phyloP scores from a whole-genome alignment of 1,139 yeast genomes.

The Taiozyma sp. region DNA sequence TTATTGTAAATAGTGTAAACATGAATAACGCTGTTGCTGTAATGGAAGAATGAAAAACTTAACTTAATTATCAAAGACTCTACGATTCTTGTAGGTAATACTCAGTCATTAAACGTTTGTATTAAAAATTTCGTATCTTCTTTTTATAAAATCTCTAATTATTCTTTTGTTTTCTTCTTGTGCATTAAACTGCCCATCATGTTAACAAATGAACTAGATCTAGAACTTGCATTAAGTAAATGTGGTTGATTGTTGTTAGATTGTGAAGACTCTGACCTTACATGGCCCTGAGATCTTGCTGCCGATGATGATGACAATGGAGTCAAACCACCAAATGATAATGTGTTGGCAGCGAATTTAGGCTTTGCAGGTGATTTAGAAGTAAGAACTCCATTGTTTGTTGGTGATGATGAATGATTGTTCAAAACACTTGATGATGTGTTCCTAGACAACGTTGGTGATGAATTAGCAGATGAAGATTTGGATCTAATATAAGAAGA shows the following conservation, averaged over 20 bases:
- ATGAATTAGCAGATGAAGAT: constrained; percentile 10
- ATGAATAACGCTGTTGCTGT: too few relatives aligned
- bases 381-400: background rate
- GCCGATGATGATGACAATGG: constrained; percentile 12
- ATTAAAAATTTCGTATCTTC: background rate
- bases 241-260: background rate
- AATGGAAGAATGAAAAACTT: too few relatives aligned
- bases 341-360: constrained; percentile 6
- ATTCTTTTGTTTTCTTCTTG: constrained; percentile 7
- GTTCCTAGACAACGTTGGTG: constrained; percentile 19
- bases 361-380: constrained; percentile 12
- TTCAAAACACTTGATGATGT: constrained; percentile 11
- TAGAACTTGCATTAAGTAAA: constrained; percentile 2
- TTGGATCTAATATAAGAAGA: constrained; percentile 8
- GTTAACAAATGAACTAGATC: constrained; percentile 21
- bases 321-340: constrained; percentile 14
- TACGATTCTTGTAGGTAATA: too few relatives aligned
- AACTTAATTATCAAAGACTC: too few relatives aligned
- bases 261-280: background rate
- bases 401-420: background rate
- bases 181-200: constrained; percentile 21
- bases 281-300: background rate
- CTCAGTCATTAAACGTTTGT: background rate
- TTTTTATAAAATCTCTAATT: background rate
- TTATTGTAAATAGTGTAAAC: constrained; percentile 9